A percentile compares a stretch with the other conserved stretches of the same genome.
Conservation (phyloP, 1,139 yeast genomes). For the Diutina neorugosa region DNA sequence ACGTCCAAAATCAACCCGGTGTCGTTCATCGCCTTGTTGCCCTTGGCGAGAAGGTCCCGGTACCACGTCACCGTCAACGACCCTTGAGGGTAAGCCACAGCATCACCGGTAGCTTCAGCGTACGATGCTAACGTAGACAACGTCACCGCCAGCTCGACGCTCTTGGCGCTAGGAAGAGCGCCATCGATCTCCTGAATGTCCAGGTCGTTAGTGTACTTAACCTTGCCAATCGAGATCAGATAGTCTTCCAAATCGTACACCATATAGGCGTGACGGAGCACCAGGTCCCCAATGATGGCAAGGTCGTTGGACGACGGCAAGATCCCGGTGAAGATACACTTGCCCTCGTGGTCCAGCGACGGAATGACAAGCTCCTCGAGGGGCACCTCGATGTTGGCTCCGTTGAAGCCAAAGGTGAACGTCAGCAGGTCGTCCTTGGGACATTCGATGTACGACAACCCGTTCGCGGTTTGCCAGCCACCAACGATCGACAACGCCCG, state of each 20-base stretch:
- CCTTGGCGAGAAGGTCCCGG: neutral
- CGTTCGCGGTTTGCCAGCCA: conserved; percentile 8
- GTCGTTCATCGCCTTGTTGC: neutral
- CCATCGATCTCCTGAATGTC: neutral
- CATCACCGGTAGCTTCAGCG: neutral
- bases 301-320: neutral
- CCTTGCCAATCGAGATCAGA: conserved; percentile 60
- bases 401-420: conserved; percentile 16
- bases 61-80: neutral
- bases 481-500: conserved; percentile 11
- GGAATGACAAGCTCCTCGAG: conserved; percentile 11
- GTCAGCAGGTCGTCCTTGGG: conserved; percentile 10
- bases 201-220: conserved; percentile 21
- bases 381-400: conserved; percentile 15
- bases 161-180: neutral
- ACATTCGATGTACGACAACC: conserved; percentile 20
- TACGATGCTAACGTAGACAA: neutral
- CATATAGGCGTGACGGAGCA: conserved; percentile 61
- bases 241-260: conserved; percentile 64
- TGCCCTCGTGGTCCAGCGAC: neutral
- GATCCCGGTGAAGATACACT: neutral
- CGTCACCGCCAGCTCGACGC: neutral
- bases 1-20: neutral
- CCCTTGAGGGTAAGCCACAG: neutral
- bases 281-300: conserved; percentile 48